Percentiles rank a stretch among this genome's conserved stretches.
phyloP scores from a whole-genome alignment of 2,329 filamentous ascomycete species.

The Monilinia laxa region DNA sequence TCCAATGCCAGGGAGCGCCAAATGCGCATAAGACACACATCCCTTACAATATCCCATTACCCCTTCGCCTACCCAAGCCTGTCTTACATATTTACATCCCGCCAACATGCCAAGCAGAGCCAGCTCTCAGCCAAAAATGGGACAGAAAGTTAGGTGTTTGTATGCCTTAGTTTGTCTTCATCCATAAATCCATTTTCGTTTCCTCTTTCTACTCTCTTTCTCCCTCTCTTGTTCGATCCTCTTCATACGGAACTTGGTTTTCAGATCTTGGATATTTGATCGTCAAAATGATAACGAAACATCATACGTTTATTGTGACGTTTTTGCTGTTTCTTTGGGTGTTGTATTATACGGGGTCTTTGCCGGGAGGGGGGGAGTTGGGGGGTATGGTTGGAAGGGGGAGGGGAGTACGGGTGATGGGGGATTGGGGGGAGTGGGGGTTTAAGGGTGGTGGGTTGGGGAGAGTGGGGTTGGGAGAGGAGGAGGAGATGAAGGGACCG shows the following conservation, averaged over 20 bases:
- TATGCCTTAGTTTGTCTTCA: too few species aligned
- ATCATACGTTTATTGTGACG: neutral
- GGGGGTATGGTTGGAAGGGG: neutral
- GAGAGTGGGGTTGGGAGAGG: neutral
- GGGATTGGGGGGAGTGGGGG: neutral
- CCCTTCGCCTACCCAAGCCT: too few species aligned
- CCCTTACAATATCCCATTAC: too few species aligned
- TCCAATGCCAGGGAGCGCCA: too few species aligned
- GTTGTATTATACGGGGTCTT: neutral
- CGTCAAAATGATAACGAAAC: neutral
- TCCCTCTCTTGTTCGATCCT: too few species aligned
- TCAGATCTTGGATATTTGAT: too few species aligned
- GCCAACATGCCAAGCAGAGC: too few species aligned
- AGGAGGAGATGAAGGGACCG: neutral
- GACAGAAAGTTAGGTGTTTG: too few species aligned
- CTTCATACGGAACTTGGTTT: too few species aligned
- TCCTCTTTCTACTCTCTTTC: neutral
- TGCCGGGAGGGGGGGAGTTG: neutral
- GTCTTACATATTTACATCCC: too few species aligned
- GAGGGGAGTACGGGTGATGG: neutral
- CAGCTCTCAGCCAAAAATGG: too few species aligned
- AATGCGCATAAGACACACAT: too few species aligned
- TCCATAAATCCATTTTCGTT: neutral
- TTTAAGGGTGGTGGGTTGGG: neutral
- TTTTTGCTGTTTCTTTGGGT: slow-evolving; percentile 12